Base-by-base conservation (phyloP, 345 rosid species). In the Ricinus communis region DNA sequence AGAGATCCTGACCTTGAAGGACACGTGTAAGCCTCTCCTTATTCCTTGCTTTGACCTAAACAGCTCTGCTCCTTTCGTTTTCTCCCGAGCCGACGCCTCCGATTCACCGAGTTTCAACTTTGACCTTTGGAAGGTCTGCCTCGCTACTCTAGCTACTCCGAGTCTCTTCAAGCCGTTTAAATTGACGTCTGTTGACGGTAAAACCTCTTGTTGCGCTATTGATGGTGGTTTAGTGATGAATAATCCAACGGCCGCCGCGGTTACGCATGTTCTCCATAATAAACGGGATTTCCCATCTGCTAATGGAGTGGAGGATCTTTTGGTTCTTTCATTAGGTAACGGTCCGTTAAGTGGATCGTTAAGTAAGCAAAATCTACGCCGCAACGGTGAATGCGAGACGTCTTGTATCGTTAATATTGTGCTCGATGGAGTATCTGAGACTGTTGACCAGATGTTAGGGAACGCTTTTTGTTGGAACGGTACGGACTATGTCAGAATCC, bases 211-310 rank as follows among this genome's bases (percentile, higher is more conserved):
- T 82, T 74, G 84, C 50, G 96, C 97, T 70, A 86, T 91, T 3
- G 99, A 91, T 77, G 99, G 99, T 12, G 97, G 99, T 4, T 69
- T 95, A 27, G 97, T 90, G 72, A 95, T 95, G 99, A 95, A 95
- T 85, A 95, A 95, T 55, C 99, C 99, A n/a, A 77, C 97, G 2
- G 91, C 96, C 2, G 97, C 97, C 0, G 97, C 96, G 47, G 90
- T 90, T 28, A 95, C 97, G 19, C 99, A 95, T 77, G 99, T 91
- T 62, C 87, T 95, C 55, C 99, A 95, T 77, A 95, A 95, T 91
- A 95, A 92, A 80, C 83, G 90, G 21, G 99, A 90, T 70, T 95
- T 95, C 75, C 99, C 99, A 18, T 72, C 85, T 0, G 96, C 85
- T 31, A 90, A 84, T 77, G 73, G 97, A 82, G 93, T 95, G 10